Evolutionary conservation across 1,284 basidiomycete genomes (phyloP).

Genomic region (Irpex sp.): DNA sequence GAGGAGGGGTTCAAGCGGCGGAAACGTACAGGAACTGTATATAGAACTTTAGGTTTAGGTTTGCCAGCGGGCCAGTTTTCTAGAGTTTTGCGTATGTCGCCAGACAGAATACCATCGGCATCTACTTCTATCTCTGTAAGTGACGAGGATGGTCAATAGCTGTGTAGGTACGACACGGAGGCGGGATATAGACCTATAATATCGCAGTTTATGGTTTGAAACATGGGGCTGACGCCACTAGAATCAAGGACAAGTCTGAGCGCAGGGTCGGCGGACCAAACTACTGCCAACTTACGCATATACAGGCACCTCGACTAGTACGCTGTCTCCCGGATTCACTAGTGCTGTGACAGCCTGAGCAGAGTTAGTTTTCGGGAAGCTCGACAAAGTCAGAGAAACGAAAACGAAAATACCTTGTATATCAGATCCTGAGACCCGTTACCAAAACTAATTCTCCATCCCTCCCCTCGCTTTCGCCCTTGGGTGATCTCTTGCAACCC

Average conservation of each 20-base stretch:
- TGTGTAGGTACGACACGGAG: constrained; percentile 1
- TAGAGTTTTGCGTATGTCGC: constrained; percentile 60
- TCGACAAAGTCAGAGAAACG: not conserved
- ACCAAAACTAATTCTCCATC: constrained; percentile 75
- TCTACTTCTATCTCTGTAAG: constrained; percentile 78
- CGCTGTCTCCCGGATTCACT: constrained; percentile 75
- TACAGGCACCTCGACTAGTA: constrained; percentile 82
- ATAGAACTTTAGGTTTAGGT: constrained; percentile 76
- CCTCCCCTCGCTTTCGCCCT: constrained; percentile 46
- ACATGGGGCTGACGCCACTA: constrained; percentile 63
- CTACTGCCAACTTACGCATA: constrained; percentile 57
- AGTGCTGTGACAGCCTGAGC: constrained; percentile 51
- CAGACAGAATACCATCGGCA: constrained; percentile 65
- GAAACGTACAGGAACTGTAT: constrained; percentile 68
- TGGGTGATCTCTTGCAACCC: constrained; percentile 65
- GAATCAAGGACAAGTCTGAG: not conserved
- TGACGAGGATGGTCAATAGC: not conserved
- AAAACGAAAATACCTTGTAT: constrained; percentile 56
- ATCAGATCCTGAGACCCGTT: constrained; percentile 86
- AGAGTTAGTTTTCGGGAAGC: not conserved
- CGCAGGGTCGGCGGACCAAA: not conserved
- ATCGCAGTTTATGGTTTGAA: constrained; percentile 50
- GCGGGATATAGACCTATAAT: constrained; percentile 49
- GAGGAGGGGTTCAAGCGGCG: no score
- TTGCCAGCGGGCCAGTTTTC: constrained; percentile 73